A percentile compares a stretch with the other conserved stretches of the same genome.
These are phyloP conservation scores for Adansonia madagascariensis DNA, from an alignment of 441 rosid species.

Conservation along the genomic window DNA sequence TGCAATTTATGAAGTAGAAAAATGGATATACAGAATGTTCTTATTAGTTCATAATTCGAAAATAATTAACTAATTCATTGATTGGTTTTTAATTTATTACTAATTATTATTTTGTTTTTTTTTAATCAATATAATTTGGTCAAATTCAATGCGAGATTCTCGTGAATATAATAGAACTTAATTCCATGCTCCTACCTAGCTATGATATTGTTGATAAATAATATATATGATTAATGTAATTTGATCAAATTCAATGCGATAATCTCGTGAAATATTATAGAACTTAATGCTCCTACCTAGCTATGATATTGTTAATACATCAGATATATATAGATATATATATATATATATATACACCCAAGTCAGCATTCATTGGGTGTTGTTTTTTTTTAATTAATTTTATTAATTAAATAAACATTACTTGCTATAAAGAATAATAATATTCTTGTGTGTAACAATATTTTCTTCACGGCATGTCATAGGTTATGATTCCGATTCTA, in stretches of 20 bases:
- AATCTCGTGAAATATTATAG: too few relatives aligned
- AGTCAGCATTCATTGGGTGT: background rate
- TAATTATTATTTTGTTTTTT: too few relatives aligned
- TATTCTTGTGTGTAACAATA: background rate
- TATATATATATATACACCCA: background rate
- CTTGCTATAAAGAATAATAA: background rate
- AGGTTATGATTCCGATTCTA: conserved; percentile 41
- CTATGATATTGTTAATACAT: too few relatives aligned
- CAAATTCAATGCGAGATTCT: background rate
- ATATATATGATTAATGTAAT: too few relatives aligned
- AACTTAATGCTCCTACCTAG: too few relatives aligned
- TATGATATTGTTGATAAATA: background rate
- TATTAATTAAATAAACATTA: background rate
- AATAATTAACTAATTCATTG: too few relatives aligned
- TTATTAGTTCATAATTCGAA: background rate
- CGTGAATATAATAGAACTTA: background rate
- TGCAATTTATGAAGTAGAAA: background rate
- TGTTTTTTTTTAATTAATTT: background rate
- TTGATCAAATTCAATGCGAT: too few relatives aligned
- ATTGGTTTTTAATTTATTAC: too few relatives aligned
- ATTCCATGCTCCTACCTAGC: background rate
- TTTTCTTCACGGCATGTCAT: background rate
- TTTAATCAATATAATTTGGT: background rate
- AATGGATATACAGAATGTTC: background rate
- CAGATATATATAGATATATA: too few relatives aligned